Conservation (phyloP, 257 asterid genomes). For the Solanum peruvianum region DNA sequence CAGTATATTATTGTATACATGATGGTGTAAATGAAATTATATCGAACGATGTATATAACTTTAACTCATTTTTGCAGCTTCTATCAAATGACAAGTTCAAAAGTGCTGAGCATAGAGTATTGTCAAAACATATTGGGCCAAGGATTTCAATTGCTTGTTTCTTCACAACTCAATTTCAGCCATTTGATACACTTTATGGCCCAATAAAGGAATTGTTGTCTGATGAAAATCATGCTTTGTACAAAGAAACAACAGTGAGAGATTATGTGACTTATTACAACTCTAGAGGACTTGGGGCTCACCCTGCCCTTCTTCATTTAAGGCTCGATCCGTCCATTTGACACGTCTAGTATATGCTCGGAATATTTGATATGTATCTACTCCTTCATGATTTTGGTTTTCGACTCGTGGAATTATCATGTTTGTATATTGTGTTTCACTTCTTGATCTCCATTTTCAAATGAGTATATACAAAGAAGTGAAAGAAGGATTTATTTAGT, state of each 20-base stretch:
- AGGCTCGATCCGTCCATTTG: not conserved
- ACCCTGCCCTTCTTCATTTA: not conserved
- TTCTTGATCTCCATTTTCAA: not conserved
- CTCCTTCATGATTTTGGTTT: not conserved
- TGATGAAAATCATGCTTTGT: conserved; percentile 30
- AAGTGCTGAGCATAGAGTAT: conserved; percentile 43
- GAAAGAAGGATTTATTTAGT: not conserved
- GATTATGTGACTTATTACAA: not conserved
- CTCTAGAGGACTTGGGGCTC: not conserved
- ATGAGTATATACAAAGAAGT: not conserved
- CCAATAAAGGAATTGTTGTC: conserved; percentile 47
- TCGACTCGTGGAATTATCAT: not conserved
- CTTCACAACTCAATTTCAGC: conserved; percentile 36
- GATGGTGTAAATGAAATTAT: not conserved
- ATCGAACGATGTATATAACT: not conserved
- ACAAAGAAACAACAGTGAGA: conserved; percentile 14
- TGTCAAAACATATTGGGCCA: conserved; percentile 30
- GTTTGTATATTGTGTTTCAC: not conserved
- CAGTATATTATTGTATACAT: not conserved
- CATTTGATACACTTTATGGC: conserved; percentile 28
- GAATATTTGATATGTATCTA: not conserved
- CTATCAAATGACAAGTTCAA: conserved; percentile 2
- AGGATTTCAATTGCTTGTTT: conserved; percentile 62
- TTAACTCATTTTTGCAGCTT: not conserved
- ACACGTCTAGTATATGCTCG: not conserved